These are phyloP conservation scores for Rhynchospora tenuis DNA, from an alignment of 176 grass and related monocot genomes.

Conservation along the genomic window DNA sequence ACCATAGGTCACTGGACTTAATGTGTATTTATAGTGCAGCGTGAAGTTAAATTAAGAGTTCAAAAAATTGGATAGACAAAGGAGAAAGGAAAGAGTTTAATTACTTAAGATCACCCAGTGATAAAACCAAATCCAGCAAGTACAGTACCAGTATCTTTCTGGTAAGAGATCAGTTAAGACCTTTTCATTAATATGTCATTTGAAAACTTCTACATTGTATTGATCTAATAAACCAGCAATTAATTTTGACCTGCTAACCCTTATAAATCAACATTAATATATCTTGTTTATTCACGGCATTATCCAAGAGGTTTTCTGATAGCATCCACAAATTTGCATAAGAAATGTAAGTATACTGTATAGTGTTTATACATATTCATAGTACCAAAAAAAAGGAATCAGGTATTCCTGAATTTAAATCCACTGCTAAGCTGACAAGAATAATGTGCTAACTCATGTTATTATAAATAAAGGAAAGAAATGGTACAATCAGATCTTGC, in stretches of 20 bases:
- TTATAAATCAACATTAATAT: neutral
- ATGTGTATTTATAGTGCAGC: neutral
- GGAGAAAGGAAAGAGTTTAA: neutral
- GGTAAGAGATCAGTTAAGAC: neutral
- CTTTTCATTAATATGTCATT: neutral
- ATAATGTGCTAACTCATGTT: slow-evolving; percentile 6
- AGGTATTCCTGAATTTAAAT: neutral
- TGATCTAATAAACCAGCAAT: neutral
- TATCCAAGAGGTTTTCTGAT: neutral
- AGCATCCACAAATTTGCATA: neutral
- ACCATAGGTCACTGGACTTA: neutral
- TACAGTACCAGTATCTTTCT: neutral
- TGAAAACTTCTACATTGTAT: neutral
- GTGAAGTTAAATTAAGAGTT: neutral
- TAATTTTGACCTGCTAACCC: neutral
- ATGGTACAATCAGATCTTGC: slow-evolving; percentile 19
- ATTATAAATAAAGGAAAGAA: slow-evolving; percentile 5
- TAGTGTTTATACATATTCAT: neutral
- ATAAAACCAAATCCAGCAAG: neutral
- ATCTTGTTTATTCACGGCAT: neutral
- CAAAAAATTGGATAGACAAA: neutral
- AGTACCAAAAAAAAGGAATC: neutral
- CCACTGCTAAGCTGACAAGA: neutral
- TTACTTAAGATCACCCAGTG: neutral
- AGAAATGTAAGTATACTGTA: neutral